Base-by-base conservation (phyloP, 768 basidiomycete genomes). In the Suillus luteus region DNA sequence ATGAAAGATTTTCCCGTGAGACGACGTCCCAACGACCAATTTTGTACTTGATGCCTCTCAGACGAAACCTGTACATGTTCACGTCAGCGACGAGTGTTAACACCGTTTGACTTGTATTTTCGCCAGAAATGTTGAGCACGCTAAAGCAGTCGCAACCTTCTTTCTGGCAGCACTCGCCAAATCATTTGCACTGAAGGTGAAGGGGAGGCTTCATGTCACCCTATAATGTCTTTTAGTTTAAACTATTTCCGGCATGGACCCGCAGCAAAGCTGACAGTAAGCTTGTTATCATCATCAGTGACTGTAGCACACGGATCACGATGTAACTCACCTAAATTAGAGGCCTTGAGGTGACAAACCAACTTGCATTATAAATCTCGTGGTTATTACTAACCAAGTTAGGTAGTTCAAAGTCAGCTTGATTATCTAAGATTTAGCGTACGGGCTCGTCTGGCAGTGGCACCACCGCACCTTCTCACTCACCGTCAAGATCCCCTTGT, bases 401-500 rank as follows among this genome's bases (percentile, higher is more conserved):
- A 11, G 6, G 22, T 27, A 51, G 52, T 54, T 54, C 31, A 54
- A 54, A 54, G 52, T 54, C 52, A 54, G 52, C 52, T 33, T 54
- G 52, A 54, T 54, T 54, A 54, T 33, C 52, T 54, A 54, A 54
- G 52, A 31, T 51, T 33, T 19, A 33, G 31, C 31, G 31, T 17
- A 33, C 9, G 17, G 31, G 5, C 52, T 54, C 31, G 17, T 54
- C 52, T 54, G 17, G 31, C 33, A 35, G 33, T 35, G 33, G 1
- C 31, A 54, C 52, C 10, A n/a, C 5, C 17, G 52, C 31, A 54
- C 52, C 17, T 54, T 33, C 10, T 19, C 24, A 54, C 52, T 33
- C 52, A 54, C 52, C 52, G 52, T 54, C 52, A 54, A 54, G 52
- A 54, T 11, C 31, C 52, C 52, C 52, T 10, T 33, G 19, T 54